Percentiles rank a stretch among this genome's conserved stretches.
These are phyloP conservation scores for Bipolaris sorokiniana DNA, from an alignment of 2,329 filamentous ascomycete genomes.

Conservation along the genomic window DNA sequence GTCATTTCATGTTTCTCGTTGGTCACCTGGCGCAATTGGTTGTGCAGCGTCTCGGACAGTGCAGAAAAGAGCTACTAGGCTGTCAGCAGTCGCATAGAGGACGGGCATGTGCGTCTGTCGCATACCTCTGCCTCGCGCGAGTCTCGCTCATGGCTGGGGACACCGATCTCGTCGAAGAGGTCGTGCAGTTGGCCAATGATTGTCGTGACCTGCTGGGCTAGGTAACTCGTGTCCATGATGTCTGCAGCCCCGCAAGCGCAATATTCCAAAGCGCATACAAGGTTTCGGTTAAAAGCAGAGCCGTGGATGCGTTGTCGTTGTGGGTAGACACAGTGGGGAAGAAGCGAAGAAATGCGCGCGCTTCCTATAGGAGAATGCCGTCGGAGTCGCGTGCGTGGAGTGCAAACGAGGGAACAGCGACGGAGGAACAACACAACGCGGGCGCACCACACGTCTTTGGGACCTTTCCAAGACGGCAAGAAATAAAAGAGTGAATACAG, in stretches of 20 bases:
- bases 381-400: slow-evolving; percentile 8
- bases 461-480: slow-evolving; percentile 3
- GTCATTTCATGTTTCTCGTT: slow-evolving; percentile 87
- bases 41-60: slow-evolving; percentile 88
- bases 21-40: slow-evolving; percentile 83
- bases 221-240: slow-evolving; percentile 85
- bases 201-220: slow-evolving; percentile 92
- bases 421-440: not conserved
- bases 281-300: slow-evolving; percentile 15
- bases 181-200: slow-evolving; percentile 93
- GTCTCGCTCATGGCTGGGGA: slow-evolving; percentile 92
- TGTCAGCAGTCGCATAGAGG: slow-evolving; percentile 7
- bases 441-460: not conserved
- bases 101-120: not conserved
- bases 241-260: slow-evolving; percentile 44
- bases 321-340: slow-evolving; percentile 12
- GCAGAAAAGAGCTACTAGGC: slow-evolving; percentile 78
- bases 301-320: slow-evolving; percentile 9
- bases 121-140: slow-evolving; percentile 83
- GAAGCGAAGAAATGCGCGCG: slow-evolving; percentile 17
- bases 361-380: slow-evolving; percentile 6
- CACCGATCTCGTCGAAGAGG: slow-evolving; percentile 96
- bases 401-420: slow-evolving; percentile 17
- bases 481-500: slow-evolving; percentile 9
- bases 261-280: slow-evolving; percentile 45